Evolutionary conservation across 1,139 yeast genomes (phyloP).

Genomic region (Candida sp.): DNA sequence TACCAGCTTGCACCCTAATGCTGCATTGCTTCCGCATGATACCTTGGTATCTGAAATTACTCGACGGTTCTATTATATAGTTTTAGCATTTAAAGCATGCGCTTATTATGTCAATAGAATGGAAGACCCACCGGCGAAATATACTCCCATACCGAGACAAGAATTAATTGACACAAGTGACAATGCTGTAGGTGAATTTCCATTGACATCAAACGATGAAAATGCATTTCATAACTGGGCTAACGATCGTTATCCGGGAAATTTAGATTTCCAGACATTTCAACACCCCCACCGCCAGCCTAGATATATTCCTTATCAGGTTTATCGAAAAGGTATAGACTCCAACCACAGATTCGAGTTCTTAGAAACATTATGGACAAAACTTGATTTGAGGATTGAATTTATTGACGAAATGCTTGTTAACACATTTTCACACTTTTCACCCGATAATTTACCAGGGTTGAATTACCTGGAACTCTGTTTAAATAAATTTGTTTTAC

Average conservation of each 20-base stretch:
- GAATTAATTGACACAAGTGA: neutral
- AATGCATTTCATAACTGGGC: neutral
- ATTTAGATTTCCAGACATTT: neutral
- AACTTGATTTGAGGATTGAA: neutral
- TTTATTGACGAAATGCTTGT: neutral
- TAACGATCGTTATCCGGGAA: neutral
- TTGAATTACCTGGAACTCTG: neutral
- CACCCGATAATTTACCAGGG: neutral
- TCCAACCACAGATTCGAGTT: neutral
- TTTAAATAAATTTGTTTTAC: neutral
- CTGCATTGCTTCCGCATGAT: neutral
- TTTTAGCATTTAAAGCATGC: neutral
- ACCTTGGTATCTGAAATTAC: neutral
- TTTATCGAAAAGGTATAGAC: neutral
- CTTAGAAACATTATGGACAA: too few relatives aligned
- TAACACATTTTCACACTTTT: neutral
- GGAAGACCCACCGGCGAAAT: neutral
- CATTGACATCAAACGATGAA: neutral
- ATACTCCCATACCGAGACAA: neutral
- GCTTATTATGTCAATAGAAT: neutral
- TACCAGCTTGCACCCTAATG: neutral
- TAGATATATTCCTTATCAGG: neutral
- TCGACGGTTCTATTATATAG: neutral
- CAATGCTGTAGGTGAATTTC: neutral
- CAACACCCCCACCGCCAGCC: neutral